phyloP scores from a whole-genome alignment of 1,284 basidiomycete genomes.

The Volvariella surrecta region DNA sequence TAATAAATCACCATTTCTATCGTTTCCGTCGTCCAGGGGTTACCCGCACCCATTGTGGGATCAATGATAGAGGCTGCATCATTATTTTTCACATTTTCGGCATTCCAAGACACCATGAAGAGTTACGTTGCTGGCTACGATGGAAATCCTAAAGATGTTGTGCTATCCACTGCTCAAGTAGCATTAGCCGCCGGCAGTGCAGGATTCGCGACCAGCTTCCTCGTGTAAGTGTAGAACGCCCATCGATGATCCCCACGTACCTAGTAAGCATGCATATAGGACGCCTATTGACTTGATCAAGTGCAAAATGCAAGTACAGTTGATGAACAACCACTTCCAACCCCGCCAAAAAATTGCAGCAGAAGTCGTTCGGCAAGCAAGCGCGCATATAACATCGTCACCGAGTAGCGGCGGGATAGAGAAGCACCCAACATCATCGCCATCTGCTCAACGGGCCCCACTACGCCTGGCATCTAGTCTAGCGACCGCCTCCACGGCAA shows the following conservation, averaged over 20 bases:
- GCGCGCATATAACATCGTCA: neutral
- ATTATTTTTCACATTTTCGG: constrained; percentile 79
- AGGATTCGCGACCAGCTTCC: constrained; percentile 75
- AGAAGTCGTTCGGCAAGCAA: no score
- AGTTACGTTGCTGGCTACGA: constrained; percentile 23
- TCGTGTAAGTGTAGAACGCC: constrained; percentile 47
- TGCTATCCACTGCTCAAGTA: constrained; percentile 55
- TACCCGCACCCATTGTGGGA: constrained; percentile 83
- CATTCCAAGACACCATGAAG: constrained; percentile 63
- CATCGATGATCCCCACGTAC: neutral
- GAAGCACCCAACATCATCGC: constrained; percentile 9
- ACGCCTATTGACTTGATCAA: constrained; percentile 91
- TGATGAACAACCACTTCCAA: constrained; percentile 25
- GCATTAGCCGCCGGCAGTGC: constrained; percentile 74
- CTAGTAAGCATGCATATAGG: constrained; percentile 26
- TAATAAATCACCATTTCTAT: neutral
- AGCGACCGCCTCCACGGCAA: neutral
- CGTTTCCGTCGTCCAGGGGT: constrained; percentile 43
- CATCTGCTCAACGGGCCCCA: constrained; percentile 13
- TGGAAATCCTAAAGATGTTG: constrained; percentile 14
- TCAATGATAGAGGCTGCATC: constrained; percentile 90
- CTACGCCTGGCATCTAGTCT: constrained; percentile 9
- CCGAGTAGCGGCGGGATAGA: neutral
- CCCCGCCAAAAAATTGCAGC: neutral
- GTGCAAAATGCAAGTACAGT: constrained; percentile 94